Evolutionary conservation across 1,284 basidiomycete genomes (phyloP).

Genomic region (Ustilago curta): DNA sequence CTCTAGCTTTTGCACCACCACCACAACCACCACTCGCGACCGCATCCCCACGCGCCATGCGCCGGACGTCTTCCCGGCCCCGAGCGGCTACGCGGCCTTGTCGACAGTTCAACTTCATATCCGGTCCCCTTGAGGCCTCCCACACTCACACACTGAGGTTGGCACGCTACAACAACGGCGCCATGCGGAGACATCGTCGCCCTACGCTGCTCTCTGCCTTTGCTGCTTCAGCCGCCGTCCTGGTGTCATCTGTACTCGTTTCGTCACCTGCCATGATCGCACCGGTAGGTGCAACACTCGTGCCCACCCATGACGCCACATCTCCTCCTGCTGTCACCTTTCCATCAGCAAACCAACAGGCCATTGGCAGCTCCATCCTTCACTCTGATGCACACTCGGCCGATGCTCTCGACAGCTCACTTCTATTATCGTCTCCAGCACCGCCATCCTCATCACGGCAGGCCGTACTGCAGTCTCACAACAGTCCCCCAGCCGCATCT

Average conservation of each 20-base stretch:
- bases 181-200: conserved; percentile 8
- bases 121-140: background rate
- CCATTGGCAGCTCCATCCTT: background rate
- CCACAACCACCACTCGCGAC: conserved; percentile 1
- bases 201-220: conserved; percentile 19
- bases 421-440: conserved; percentile 1
- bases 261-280: conserved; percentile 42
- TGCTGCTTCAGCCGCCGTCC: conserved; percentile 29
- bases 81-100: background rate
- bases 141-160: background rate
- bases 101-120: conserved; percentile 1
- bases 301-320: background rate
- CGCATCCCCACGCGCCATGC: conserved; percentile 22
- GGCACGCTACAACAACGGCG: background rate
- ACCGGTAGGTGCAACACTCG: conserved; percentile 12
- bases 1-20: conserved; percentile 1
- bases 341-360: conserved; percentile 4
- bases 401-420: background rate
- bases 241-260: conserved; percentile 53
- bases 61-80: conserved; percentile 19
- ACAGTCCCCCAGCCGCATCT: background rate
- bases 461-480: background rate
- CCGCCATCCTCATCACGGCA: conserved; percentile 13
- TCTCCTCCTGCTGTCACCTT: background rate
- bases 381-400: background rate